phyloP scores from a whole-genome alignment of 176 grass and related monocot species.

The Dendrocalamus sinicus region DNA sequence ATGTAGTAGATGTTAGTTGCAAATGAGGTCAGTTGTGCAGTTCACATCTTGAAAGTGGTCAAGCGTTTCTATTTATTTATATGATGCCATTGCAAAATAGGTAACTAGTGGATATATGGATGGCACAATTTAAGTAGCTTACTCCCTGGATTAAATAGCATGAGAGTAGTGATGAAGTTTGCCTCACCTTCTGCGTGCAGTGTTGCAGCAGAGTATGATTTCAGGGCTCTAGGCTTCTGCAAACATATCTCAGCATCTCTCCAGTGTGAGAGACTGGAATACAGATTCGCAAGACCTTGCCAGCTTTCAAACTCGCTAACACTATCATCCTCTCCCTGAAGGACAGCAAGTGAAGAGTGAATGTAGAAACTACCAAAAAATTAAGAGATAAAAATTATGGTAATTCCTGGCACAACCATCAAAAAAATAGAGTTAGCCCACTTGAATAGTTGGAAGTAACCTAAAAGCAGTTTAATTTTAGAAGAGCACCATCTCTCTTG shows the following conservation, averaged over 20 bases:
- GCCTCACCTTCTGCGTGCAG: slow-evolving; percentile 71
- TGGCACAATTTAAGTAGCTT: neutral
- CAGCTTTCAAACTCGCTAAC: slow-evolving; percentile 88
- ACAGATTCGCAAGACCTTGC: slow-evolving; percentile 92
- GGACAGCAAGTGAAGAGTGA: neutral
- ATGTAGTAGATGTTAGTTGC: neutral
- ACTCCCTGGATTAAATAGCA: neutral
- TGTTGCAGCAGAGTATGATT: slow-evolving; percentile 69
- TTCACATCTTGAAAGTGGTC: neutral
- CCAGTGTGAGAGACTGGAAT: slow-evolving; percentile 70
- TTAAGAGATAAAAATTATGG: neutral
- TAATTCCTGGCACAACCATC: neutral
- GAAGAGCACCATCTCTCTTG: neutral
- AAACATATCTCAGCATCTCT: slow-evolving; percentile 92
- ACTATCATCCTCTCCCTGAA: slow-evolving; percentile 49
- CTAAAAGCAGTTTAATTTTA: neutral
- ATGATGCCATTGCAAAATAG: neutral
- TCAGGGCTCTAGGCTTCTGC: slow-evolving; percentile 78
- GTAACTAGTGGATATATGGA: neutral
- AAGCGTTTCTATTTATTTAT: neutral
- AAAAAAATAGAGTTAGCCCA: neutral
- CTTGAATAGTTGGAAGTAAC: neutral
- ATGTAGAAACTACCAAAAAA: neutral
- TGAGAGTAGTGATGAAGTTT: neutral
- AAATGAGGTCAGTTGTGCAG: neutral